Evolutionary conservation across 2,329 filamentous ascomycete genomes (phyloP), one percentile per base, ranked within the genome.

Genomic region (Pseudodiploospora longispora): DNA sequence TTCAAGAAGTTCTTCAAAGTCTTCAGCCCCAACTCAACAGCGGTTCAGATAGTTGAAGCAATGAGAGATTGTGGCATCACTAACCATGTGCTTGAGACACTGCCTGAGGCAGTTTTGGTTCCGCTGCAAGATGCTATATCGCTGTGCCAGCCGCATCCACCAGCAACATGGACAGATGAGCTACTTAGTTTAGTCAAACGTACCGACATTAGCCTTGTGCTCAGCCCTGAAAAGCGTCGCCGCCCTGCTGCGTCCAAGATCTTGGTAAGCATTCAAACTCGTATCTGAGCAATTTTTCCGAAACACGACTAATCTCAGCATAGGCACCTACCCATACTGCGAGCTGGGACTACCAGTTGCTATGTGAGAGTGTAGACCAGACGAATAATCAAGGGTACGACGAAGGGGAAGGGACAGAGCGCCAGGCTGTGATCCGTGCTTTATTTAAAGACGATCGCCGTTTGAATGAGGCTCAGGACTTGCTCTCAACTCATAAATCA

Each of bases 391-490:
- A 78, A 37, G 75, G 80, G 0, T 80, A 84, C 43, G 85, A 93
- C 51, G 87, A 87, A 38, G 83, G 85, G 5, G 85, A 88, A 44
- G 90, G 93, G 59, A 84, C 83, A 30, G 87, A 95, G 57, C 80
- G 89, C 29, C 82, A 91, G 61, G 76, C 83, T 7, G 81, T 97
- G 6, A 94, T 93, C 30, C 81, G 83, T 41, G 72, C 93, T 6
- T 83, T 98, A 29, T 98, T 97, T 73, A 83, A 82, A 47, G 89
- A 97, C 52, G 93, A 98, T 57, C 81, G 89, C 47, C 83, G 93
- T 32, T 82, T 95, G 44, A 82, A 88, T 49, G 93, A 98, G 66
- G 93, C 89, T 0, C 82, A 83, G 43, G 80, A 77, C 42, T 72
- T 98, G 44, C 72, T 98, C n/a, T 90, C 93, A 45, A 93, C 93